phyloP scores from a whole-genome alignment of 352 stramenopile species.

The Aphanomyces stellatus region DNA sequence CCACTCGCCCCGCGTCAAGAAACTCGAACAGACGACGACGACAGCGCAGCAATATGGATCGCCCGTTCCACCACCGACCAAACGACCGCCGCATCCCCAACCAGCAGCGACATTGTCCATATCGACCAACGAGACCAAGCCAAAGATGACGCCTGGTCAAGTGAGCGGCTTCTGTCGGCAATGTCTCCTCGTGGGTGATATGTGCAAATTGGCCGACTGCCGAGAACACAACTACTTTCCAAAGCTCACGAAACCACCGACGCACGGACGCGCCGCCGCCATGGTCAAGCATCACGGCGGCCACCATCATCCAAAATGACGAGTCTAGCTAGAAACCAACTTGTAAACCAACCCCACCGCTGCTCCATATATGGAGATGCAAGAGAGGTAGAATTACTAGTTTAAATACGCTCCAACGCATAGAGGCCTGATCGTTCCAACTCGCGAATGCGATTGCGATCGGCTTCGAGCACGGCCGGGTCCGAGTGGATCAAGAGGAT shows the following conservation, averaged over 20 bases:
- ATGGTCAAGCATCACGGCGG: too few species aligned
- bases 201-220: conserved; percentile 16
- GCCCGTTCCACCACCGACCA: background rate
- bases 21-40: background rate
- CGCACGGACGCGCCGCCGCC: too few species aligned
- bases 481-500: conserved; percentile 91
- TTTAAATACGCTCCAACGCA: conserved; percentile 32
- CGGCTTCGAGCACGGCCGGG: conserved; percentile 65
- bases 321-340: too few species aligned
- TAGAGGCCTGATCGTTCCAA: conserved; percentile 69
- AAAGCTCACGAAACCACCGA: background rate
- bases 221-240: conserved; percentile 19
- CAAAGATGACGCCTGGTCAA: background rate
- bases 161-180: conserved; percentile 19
- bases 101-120: background rate
- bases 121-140: background rate
- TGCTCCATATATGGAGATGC: too few species aligned
- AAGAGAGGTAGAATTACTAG: background rate
- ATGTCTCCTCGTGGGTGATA: conserved; percentile 15
- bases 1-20: background rate
- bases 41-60: background rate
- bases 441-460: conserved; percentile 87
- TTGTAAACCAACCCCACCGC: too few species aligned
- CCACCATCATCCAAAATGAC: too few species aligned
- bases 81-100: too few species aligned